These are phyloP conservation scores for Sphagnum fallax DNA, from an alignment of 228 moss, liverwort and hornwort species.

Conservation along the genomic window DNA sequence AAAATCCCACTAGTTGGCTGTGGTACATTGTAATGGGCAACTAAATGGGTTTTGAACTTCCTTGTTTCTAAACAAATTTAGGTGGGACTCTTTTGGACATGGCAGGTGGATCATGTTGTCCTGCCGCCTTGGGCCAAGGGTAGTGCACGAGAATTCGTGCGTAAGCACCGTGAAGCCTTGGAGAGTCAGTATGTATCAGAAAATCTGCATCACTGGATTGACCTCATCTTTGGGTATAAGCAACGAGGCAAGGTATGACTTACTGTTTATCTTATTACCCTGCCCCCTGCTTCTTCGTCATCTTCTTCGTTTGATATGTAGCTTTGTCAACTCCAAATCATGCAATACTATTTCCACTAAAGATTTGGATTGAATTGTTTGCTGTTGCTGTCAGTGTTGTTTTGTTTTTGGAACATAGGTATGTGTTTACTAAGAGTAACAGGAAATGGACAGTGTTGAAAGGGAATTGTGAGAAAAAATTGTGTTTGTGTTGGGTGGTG, in stretches of 20 bases:
- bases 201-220: constrained; percentile 99
- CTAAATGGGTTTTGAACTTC: not conserved
- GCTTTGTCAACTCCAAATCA: too few species aligned
- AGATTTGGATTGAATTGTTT: too few species aligned
- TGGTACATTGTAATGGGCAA: not conserved
- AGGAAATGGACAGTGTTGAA: too few species aligned
- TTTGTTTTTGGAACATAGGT: too few species aligned
- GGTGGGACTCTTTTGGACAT: not conserved
- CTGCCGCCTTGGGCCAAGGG: constrained; percentile 99
- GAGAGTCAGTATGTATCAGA: constrained; percentile 98
- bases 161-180: constrained; percentile 93
- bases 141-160: constrained; percentile 93
- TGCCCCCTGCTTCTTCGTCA: too few species aligned
- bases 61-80: not conserved
- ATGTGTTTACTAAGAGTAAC: too few species aligned
- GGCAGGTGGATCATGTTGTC: constrained; percentile 82
- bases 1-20: not conserved
- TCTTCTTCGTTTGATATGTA: too few species aligned
- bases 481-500: not conserved
- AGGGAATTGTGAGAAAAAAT: too few species aligned
- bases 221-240: constrained; percentile 92
- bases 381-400: too few species aligned
- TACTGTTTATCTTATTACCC: not conserved
- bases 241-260: constrained; percentile 79
- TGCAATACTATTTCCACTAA: too few species aligned